phyloP scores from a whole-genome alignment of 2,329 filamentous ascomycete genomes.

The Anthostomella pinea region DNA sequence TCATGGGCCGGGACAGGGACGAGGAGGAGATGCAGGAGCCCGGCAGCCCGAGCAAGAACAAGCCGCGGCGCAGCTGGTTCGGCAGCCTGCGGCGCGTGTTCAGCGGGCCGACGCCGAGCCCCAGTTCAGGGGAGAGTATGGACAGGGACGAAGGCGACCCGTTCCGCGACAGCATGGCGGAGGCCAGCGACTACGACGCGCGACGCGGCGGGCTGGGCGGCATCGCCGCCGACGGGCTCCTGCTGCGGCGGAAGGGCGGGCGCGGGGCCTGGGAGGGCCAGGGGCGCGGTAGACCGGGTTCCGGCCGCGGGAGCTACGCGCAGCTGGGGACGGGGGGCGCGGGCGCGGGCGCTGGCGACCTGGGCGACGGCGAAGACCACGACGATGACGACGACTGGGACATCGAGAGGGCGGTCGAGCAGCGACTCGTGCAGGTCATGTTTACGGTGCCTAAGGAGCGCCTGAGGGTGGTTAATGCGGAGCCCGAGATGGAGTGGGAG shows the following conservation, averaged over 20 bases:
- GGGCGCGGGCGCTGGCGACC: constrained; percentile 22
- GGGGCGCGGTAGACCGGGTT: no score
- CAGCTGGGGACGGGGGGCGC: no score
- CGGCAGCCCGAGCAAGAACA: constrained; percentile 56
- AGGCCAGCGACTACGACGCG: constrained; percentile 43
- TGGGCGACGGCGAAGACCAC: constrained; percentile 57
- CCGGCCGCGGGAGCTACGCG: constrained; percentile 30
- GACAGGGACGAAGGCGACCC: constrained; percentile 26
- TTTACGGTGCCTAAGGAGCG: constrained; percentile 90
- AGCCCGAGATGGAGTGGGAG: constrained; percentile 49
- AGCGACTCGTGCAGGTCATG: constrained; percentile 75
- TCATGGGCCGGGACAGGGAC: constrained; percentile 36
- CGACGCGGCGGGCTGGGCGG: constrained; percentile 43
- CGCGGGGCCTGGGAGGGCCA: constrained; percentile 51
- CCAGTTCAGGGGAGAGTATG: constrained; percentile 24
- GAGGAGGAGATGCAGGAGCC: constrained; percentile 33
- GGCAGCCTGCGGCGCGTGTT: constrained; percentile 67
- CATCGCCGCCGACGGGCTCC: constrained; percentile 40
- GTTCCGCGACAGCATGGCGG: constrained; percentile 31
- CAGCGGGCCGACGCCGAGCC: constrained; percentile 39
- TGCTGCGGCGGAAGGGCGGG: constrained; percentile 55
- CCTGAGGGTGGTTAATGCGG: constrained; percentile 85
- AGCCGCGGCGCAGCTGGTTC: constrained; percentile 60
- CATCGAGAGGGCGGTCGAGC: constrained; percentile 69
- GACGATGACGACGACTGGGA: constrained; percentile 71